Percentiles rank a stretch among this genome's conserved stretches.
These are phyloP conservation scores for Cucurbita moschata DNA, from an alignment of 306 rosid species.

Conservation along the genomic window DNA sequence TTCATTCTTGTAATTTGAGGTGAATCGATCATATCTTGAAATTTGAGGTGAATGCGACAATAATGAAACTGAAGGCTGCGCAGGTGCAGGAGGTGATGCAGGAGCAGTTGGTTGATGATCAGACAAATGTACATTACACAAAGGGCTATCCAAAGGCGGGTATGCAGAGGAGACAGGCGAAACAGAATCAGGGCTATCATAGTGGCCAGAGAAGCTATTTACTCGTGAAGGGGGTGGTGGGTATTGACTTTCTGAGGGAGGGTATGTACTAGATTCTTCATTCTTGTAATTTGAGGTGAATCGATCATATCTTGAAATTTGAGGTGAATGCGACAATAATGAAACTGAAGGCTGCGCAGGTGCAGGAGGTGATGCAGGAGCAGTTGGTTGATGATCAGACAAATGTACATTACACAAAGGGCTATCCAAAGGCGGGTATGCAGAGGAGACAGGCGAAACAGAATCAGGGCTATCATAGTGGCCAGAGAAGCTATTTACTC, in stretches of 20 bases:
- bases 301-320: constrained; percentile 21
- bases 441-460: constrained; percentile 18
- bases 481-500: constrained; percentile 36
- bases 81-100: constrained; percentile 19
- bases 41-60: constrained; percentile 21
- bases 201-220: constrained; percentile 41
- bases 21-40: constrained; percentile 16
- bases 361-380: constrained; percentile 27
- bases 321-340: constrained; percentile 16
- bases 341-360: constrained; percentile 17
- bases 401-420: constrained; percentile 33
- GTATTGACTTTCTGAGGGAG: constrained; percentile 15
- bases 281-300: not conserved
- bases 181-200: constrained; percentile 13
- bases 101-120: constrained; percentile 34
- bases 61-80: constrained; percentile 19
- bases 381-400: constrained; percentile 31
- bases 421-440: constrained; percentile 51
- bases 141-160: constrained; percentile 47
- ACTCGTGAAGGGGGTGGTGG: constrained; percentile 9
- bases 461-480: constrained; percentile 21
- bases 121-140: constrained; percentile 36
- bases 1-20: constrained; percentile 5
- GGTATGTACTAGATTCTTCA: constrained; percentile 24
- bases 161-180: constrained; percentile 28